A percentile compares a stretch with the other conserved stretches of the same genome.
phyloP scores from a whole-genome alignment of 139 green algal genomes.

The Closterium sp. region DNA sequence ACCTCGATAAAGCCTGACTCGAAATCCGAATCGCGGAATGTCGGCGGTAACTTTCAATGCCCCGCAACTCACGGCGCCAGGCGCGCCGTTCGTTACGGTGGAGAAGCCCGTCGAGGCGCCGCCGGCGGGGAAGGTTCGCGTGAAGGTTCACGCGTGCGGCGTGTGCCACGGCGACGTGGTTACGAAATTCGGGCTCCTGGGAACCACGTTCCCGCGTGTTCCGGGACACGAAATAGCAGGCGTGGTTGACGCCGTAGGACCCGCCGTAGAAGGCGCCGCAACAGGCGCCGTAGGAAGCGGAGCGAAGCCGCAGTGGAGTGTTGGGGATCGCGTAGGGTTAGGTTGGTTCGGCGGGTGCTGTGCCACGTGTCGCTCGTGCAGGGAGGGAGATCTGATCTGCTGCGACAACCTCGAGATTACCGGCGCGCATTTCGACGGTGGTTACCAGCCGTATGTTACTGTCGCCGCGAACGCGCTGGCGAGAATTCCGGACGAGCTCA shows the following conservation, averaged over 20 bases:
- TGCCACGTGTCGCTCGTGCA: conserved; percentile 2
- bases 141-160: conserved; percentile 38
- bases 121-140: neutral
- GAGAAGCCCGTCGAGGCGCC: conserved; percentile 6
- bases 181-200: neutral
- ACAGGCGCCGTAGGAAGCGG: neutral
- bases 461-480: conserved; percentile 13
- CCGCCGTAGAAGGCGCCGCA: conserved; percentile 11
- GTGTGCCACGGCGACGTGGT: conserved; percentile 32
- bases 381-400: neutral
- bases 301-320: neutral
- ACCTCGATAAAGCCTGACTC: too few relatives aligned
- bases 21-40: neutral
- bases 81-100: neutral
- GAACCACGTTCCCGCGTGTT: neutral
- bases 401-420: conserved; percentile 13
- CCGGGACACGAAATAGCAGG: conserved; percentile 32
- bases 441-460: conserved; percentile 19
- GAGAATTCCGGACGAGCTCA: conserved; percentile 19
- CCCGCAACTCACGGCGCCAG: neutral
- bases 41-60: neutral
- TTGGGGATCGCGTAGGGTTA: conserved; percentile 1
- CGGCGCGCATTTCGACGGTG: conserved; percentile 25
- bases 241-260: conserved; percentile 17
- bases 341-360: conserved; percentile 25